phyloP scores from a whole-genome alignment of 2,329 filamentous ascomycete genomes.

The Claviceps sp. region DNA sequence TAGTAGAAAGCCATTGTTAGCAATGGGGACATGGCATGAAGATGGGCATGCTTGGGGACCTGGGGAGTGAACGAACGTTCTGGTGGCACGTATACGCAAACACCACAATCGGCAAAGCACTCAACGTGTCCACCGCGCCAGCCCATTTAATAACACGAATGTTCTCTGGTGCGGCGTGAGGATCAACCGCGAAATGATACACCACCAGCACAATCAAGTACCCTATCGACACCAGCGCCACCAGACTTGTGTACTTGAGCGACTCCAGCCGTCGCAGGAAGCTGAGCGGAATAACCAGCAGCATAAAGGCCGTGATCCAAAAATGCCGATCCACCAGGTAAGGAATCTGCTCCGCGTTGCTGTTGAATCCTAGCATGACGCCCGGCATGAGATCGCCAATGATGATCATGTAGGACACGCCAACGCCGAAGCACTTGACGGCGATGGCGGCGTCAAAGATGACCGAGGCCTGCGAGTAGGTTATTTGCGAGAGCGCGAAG shows the following conservation, averaged over 20 bases:
- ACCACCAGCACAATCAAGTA: constrained; percentile 89
- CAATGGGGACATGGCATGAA: neutral
- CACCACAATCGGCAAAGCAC: constrained; percentile 84
- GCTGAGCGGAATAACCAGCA: constrained; percentile 85
- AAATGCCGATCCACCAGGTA: constrained; percentile 86
- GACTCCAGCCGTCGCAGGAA: constrained; percentile 88
- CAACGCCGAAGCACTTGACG: constrained; percentile 95
- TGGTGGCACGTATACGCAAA: constrained; percentile 99
- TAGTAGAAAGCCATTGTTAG: constrained; percentile 23
- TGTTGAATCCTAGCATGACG: constrained; percentile 70
- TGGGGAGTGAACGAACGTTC: constrained; percentile 47
- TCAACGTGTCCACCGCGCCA: constrained; percentile 64
- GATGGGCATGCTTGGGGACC: no score
- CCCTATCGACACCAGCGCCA: constrained; percentile 83
- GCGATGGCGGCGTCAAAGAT: constrained; percentile 93
- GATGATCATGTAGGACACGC: constrained; percentile 94
- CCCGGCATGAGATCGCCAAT: constrained; percentile 98
- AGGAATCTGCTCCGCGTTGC: constrained; percentile 43
- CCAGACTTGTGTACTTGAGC: constrained; percentile 89
- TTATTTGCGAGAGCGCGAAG: constrained; percentile 92
- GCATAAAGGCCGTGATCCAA: constrained; percentile 97
- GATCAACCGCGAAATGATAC: constrained; percentile 79
- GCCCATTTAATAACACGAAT: constrained; percentile 69
- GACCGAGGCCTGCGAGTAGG: constrained; percentile 90
- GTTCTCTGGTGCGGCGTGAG: constrained; percentile 56